Conservation (phyloP, 768 basidiomycete species). For the Calvatia gigantea region DNA sequence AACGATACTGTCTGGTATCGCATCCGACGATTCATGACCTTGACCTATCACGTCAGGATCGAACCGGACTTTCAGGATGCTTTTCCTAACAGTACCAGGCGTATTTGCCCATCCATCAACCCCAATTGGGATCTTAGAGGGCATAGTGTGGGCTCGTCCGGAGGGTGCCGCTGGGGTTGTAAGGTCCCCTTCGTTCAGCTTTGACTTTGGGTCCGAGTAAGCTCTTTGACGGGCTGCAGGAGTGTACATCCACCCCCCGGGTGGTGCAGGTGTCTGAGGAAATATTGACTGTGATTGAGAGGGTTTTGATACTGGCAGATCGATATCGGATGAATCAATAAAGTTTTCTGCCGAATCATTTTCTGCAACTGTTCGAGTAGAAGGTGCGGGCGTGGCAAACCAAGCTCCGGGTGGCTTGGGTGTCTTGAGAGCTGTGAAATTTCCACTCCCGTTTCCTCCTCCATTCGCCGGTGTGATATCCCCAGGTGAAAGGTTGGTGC, state of each 20-base stretch:
- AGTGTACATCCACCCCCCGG: slow-evolving; percentile 35
- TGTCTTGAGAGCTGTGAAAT: slow-evolving; percentile 32
- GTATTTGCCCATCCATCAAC: slow-evolving; percentile 69
- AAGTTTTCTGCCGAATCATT: slow-evolving; percentile 11
- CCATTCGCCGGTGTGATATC: slow-evolving; percentile 4
- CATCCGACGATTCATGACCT: slow-evolving; percentile 17
- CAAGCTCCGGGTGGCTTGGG: slow-evolving; percentile 44
- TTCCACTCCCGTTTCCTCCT: neutral
- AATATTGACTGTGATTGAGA: slow-evolving; percentile 16
- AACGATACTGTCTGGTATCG: neutral
- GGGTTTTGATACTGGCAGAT: neutral
- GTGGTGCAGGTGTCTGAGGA: slow-evolving; percentile 28
- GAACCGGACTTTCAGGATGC: slow-evolving; percentile 71
- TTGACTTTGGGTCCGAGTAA: slow-evolving; percentile 19
- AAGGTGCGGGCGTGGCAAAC: slow-evolving; percentile 29
- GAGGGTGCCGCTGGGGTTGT: slow-evolving; percentile 49
- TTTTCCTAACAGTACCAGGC: slow-evolving; percentile 45
- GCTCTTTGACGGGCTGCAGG: slow-evolving; percentile 17
- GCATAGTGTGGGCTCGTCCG: slow-evolving; percentile 43
- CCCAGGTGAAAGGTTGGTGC: neutral
- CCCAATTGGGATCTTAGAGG: slow-evolving; percentile 58
- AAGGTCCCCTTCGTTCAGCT: slow-evolving; percentile 28
- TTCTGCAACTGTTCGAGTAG: slow-evolving; percentile 6
- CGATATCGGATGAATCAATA: slow-evolving; percentile 6
- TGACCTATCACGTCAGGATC: slow-evolving; percentile 37